phyloP scores from a whole-genome alignment of 495 filamentous ascomycete genomes.

The Rhypophila decipiens region DNA sequence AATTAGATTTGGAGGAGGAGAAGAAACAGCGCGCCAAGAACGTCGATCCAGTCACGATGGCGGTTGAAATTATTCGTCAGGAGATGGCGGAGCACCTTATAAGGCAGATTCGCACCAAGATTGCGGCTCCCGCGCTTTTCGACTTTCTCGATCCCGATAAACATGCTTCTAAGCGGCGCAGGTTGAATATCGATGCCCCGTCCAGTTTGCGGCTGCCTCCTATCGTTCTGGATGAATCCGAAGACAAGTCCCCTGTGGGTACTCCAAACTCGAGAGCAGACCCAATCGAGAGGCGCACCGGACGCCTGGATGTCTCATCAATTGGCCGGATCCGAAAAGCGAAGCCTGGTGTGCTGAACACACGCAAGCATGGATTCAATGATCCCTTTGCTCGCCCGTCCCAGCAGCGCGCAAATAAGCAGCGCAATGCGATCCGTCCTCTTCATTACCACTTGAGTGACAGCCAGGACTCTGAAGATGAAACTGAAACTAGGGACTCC shows the following conservation, averaged over 20 bases:
- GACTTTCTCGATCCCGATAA: slow-evolving; percentile 77
- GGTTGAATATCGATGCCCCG: slow-evolving; percentile 68
- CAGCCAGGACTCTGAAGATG: slow-evolving; percentile 50
- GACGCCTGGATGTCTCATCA: slow-evolving; percentile 53
- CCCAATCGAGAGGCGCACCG: slow-evolving; percentile 43
- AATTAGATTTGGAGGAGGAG: slow-evolving; percentile 75
- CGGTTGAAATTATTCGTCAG: slow-evolving; percentile 65
- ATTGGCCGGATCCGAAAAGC: slow-evolving; percentile 68
- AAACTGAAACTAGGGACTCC: slow-evolving; percentile 42
- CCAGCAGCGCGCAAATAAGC: slow-evolving; percentile 49
- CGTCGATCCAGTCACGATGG: slow-evolving; percentile 79
- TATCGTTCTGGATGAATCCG: slow-evolving; percentile 41
- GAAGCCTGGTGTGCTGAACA: slow-evolving; percentile 49
- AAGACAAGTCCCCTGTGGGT: slow-evolving; percentile 52
- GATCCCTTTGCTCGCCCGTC: slow-evolving; percentile 73
- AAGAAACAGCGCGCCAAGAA: slow-evolving; percentile 75
- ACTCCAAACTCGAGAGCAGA: slow-evolving; percentile 65
- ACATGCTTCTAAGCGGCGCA: slow-evolving; percentile 67
- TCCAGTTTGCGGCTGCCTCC: slow-evolving; percentile 38
- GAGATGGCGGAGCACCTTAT: slow-evolving; percentile 81
- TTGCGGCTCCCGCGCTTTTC: slow-evolving; percentile 75
- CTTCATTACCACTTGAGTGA: slow-evolving; percentile 51
- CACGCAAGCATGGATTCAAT: slow-evolving; percentile 61
- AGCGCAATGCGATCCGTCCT: slow-evolving; percentile 38
- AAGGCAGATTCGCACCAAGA: slow-evolving; percentile 75